Percentiles rank a stretch among this genome's conserved stretches.
Evolutionary conservation across 2,329 filamentous ascomycete genomes (phyloP).

Genomic region (Phyllosticta citribraziliensis): DNA sequence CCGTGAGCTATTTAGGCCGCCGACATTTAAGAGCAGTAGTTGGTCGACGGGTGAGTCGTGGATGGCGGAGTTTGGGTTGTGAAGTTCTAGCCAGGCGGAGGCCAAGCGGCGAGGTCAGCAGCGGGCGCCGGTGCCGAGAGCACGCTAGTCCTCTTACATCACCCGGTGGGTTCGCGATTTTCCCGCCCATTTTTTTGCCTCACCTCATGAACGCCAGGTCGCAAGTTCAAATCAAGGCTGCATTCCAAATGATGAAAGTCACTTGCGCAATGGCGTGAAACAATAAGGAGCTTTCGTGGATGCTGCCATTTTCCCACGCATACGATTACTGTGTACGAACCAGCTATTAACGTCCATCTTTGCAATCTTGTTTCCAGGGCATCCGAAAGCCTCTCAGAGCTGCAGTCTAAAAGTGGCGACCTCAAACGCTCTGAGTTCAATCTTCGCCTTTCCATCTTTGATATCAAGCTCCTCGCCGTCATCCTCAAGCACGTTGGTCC

Average conservation of each 20-base stretch:
- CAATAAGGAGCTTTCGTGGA: background rate
- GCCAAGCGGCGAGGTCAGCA: constrained; percentile 4
- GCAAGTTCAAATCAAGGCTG: background rate
- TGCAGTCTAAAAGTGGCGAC: constrained; percentile 61
- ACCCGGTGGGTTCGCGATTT: background rate
- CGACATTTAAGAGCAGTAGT: constrained; percentile 8
- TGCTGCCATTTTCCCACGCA: background rate
- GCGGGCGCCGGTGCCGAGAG: constrained; percentile 2
- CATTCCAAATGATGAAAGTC: background rate
- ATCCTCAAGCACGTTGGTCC: constrained; percentile 84
- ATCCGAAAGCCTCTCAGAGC: background rate
- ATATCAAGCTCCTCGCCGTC: constrained; percentile 52
- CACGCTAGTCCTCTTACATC: constrained; percentile 3
- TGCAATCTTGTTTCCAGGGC: background rate
- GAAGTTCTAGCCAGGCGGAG: background rate
- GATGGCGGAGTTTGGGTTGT: background rate
- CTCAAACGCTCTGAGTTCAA: constrained; percentile 65
- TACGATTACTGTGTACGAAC: background rate
- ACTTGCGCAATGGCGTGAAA: background rate
- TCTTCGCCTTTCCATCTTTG: constrained; percentile 32
- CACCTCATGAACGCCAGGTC: background rate
- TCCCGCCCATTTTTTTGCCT: background rate
- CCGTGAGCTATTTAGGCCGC: background rate
- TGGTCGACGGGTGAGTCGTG: background rate
- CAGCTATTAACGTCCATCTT: background rate